A percentile compares a stretch with the other conserved stretches of the same genome.
These are phyloP conservation scores for Chaetomium cochliodes DNA, from an alignment of 495 filamentous ascomycete genomes.

Conservation along the genomic window DNA sequence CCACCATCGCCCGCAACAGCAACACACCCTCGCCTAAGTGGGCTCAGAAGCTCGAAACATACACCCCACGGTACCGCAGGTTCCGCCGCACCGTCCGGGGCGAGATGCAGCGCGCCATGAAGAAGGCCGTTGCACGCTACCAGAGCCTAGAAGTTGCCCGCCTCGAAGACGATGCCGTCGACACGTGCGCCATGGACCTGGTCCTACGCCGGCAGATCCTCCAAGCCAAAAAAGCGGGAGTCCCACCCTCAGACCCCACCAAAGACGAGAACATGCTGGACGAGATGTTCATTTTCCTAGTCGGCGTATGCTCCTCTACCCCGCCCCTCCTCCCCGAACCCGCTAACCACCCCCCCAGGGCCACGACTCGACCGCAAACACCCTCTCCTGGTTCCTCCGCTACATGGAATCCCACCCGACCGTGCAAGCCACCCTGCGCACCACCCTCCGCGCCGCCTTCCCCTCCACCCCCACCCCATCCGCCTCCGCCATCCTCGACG, in stretches of 20 bases:
- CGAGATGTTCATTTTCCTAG: slow-evolving; percentile 30
- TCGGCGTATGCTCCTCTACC: slow-evolving; percentile 19
- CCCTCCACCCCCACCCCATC: slow-evolving; percentile 18
- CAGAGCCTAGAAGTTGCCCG: slow-evolving; percentile 20
- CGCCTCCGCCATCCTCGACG: slow-evolving; percentile 32
- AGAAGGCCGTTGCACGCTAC: slow-evolving; percentile 28
- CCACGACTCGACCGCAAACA: slow-evolving; percentile 34
- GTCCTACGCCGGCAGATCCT: slow-evolving; percentile 36
- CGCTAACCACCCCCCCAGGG: slow-evolving; percentile 19
- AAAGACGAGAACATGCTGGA: slow-evolving; percentile 33
- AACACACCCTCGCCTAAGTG: slow-evolving; percentile 19
- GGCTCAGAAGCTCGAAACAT: slow-evolving; percentile 23
- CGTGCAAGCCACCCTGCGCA: slow-evolving; percentile 33
- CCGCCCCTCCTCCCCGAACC: not conserved
- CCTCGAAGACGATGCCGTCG: slow-evolving; percentile 27
- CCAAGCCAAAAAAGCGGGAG: slow-evolving; percentile 31
- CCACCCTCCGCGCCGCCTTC: slow-evolving; percentile 27
- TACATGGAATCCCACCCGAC: slow-evolving; percentile 34
- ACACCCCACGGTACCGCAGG: slow-evolving; percentile 28
- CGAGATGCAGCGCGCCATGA: slow-evolving; percentile 30
- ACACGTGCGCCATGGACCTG: slow-evolving; percentile 42
- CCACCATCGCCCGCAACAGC: slow-evolving; percentile 20
- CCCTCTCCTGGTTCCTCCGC: slow-evolving; percentile 39
- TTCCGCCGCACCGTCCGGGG: slow-evolving; percentile 20
- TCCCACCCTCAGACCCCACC: slow-evolving; percentile 27